Base-by-base conservation (phyloP, 306 rosid genomes). In the Benincasa hispida region DNA sequence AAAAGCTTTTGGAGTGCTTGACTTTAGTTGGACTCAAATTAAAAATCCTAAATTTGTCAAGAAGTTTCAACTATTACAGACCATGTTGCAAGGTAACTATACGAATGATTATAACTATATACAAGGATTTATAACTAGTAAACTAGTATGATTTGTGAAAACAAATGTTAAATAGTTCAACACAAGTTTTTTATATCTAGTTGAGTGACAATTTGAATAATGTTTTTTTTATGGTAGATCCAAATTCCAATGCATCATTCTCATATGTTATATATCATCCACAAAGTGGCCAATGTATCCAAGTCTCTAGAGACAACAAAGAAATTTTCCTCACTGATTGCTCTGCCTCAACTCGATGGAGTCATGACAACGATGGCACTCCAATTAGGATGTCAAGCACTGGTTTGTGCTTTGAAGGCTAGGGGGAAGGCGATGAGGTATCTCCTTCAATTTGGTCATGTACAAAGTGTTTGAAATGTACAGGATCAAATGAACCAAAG, bases 11-110 rank as follows among this genome's bases (percentile, higher is more conserved):
- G 85, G 76, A 25, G 79, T 86, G 0, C 69, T 88, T 28, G 78
- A 79, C 69, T 17, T 25, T 2, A 39, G 57, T 15, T 86, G 89
- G 89, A 80, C 51, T 45, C 41, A 61, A 3, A 66, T n/a, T 13
- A 80, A 77, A 8, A 83, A 84, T 54, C 84, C 80, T 6, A 62
- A 80, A 10, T 85, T 84, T 75, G 48, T 79, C 0, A 10, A 61
- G 19, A 83, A 76, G 67, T 79, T 88, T 60, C 83, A 86, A 45
- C 88, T 88, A 30, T 34, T 84, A 19, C 83, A 80, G 41, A 82
- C 73, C n/a, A 59, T 32, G 11, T 15, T 78, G 41, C 84, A 80
- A 85, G 87, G 89, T 85, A 80, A 30, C 7, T 32, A 12, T 32
- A 56, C 4, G 1, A 56, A 24, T 14, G 66, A 28, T 60, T 60